Evolutionary conservation across 768 basidiomycete genomes (phyloP), one percentile per base, ranked within the genome.

Genomic region (Termitomyces sp.): DNA sequence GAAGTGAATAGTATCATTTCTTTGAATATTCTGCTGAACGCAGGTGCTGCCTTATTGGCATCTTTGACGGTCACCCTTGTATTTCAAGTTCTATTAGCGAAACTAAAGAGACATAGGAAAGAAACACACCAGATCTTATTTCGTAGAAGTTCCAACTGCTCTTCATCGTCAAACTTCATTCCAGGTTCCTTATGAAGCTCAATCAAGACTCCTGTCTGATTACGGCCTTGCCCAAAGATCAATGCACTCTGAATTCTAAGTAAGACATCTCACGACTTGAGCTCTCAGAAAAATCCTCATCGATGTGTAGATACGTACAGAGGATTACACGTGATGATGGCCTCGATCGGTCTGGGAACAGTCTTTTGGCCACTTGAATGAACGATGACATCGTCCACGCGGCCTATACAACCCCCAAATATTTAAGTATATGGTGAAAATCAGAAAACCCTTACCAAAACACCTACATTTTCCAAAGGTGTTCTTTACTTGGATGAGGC

Each of bases 1-100:
- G 69, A 64, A 0, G 79, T 69, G n/a, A 81, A 66, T 29, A 81
- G 36, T 37, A 37, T 37, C 36, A 37, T 37, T 71, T 16, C 73
- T n/a, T n/a, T n/a, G n/a, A n/a, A n/a, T n/a, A n/a, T n/a, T n/a
- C n/a, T n/a, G n/a, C n/a, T n/a, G n/a, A 68, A 53, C 74, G 68
- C 54, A 0, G 78, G 76, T 0, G 72, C 71, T 3, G 59, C 63
- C 16, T 59, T 64, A 60, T 79, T 80, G 1, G 76, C 78, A 32
- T 76, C 71, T 26, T 76, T 75, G 3, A 79, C 70, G 8, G 66
- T 58, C 1, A 64, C 68, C 72, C 73, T 78, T 37, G 1, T 16
- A 37, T 37, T 14, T 14, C 12, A 37, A 37, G 12, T 37, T 37
- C 29, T 29, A 29, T 37, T 27, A 5, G 52, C 59, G 2, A 37